Base-by-base conservation (phyloP, 768 basidiomycete species). In the Hygrocybe coccinea region DNA sequence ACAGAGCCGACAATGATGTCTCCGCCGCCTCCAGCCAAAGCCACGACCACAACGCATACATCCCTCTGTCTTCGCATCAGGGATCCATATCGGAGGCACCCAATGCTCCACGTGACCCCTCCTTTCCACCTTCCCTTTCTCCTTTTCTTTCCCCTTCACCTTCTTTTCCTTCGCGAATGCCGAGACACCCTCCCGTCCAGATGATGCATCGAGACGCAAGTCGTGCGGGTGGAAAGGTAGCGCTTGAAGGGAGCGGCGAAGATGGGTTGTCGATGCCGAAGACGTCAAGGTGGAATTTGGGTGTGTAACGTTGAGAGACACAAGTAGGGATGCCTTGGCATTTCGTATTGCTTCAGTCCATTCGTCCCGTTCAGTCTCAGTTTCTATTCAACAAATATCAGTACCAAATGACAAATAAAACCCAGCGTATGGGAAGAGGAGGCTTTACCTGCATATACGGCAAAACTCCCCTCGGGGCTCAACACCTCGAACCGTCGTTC, bases 81-180 rank as follows among this genome's bases (percentile, higher is more conserved):
- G 91, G 29, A 95, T 85, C 94, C 94, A 97, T 22, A 95, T 81
- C 0, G 94, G 88, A 4, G 94, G 93, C 1, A 92, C 83, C 74
- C 92, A 95, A 68, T 89, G 83, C 44, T 89, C 88, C 52, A 88
- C 86, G 64, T 73, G 79, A 9, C 76, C 74, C 39, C 82, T 67
- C 61, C 76, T 71, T 51, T 50, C 50, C 52, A 49, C 62, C 55
- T 58, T 24, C 38, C 57, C 59, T 43, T 54, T 45, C 34, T 45
- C 47, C 48, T 54, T 14, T 59, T 25, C 19, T n/a, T 25, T 50
- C 44, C 14, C 34, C 58, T 56, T 56, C 47, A 63, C 65, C 19
- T 41, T 58, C 54, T 67, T 67, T 2, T 50, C 57, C 38, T 56
- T 57, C 33, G 58, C 56, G 24, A 60, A 59, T 22, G n/a, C n/a